Conservation (phyloP, 139 green algal species). For the Klebsormidium nitens region DNA sequence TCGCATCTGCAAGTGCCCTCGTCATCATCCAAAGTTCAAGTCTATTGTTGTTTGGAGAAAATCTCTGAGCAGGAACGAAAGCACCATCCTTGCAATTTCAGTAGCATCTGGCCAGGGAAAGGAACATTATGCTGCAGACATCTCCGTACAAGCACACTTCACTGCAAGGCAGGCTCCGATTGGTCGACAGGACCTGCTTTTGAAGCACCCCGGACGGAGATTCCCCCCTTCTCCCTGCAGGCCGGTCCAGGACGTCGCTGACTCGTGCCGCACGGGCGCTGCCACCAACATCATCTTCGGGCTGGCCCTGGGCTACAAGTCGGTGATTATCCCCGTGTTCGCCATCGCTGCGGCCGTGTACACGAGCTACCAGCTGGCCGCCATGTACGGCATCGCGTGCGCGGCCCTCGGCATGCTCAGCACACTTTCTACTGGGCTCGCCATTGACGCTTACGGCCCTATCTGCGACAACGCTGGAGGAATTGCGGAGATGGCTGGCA, state of each 20-base stretch:
- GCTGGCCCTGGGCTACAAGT: conserved; percentile 96
- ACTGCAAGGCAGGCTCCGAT: no score
- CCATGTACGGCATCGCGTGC: conserved; percentile 95
- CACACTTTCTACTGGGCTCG: conserved; percentile 87
- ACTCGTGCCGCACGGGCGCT: conserved; percentile 88
- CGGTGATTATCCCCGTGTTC: conserved; percentile 83
- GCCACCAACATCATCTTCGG: conserved; percentile 99
- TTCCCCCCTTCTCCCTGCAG: conserved; percentile 8
- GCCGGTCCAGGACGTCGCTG: conserved; percentile 77
- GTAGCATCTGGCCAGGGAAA: no score
- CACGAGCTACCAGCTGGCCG: conserved; percentile 68
- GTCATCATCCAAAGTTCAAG: no score
- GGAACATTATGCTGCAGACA: no score
- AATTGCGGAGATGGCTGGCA: conserved; percentile 97
- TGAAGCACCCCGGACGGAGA: no score
- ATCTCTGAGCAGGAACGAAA: no score
- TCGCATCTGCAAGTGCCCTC: no score
- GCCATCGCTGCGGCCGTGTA: conserved; percentile 86
- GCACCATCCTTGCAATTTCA: no score
- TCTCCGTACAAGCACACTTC: no score
- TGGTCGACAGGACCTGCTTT: no score
- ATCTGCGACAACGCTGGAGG: conserved; percentile 82
- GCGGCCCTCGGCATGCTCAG: conserved; percentile 92
- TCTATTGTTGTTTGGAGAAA: no score
- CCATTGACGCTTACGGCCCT: conserved; percentile 88